Percentiles rank a stretch among this genome's conserved stretches.
Evolutionary conservation across 2,329 filamentous ascomycete species (phyloP).

Genomic region (Beauveria pseudobassiana): DNA sequence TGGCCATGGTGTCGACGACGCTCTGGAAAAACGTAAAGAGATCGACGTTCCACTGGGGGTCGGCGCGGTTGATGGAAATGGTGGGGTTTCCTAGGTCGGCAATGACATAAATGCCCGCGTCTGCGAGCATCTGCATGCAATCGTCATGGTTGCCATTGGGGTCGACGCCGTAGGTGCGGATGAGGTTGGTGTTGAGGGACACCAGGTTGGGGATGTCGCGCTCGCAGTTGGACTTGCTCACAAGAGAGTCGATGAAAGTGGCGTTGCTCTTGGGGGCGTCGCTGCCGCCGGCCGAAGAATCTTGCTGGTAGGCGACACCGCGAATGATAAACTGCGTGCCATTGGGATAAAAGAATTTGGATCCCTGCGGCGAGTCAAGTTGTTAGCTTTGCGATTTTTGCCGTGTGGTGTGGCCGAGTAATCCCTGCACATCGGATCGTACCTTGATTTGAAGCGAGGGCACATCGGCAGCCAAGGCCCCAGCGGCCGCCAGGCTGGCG

Average conservation of each 20-base stretch:
- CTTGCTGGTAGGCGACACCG: conserved; percentile 92
- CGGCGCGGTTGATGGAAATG: conserved; percentile 76
- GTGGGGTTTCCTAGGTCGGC: conserved; percentile 80
- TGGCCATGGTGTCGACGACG: conserved; percentile 72
- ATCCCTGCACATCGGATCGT: conserved; percentile 14
- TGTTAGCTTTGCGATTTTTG: background rate
- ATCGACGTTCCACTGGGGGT: conserved; percentile 69
- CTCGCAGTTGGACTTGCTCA: conserved; percentile 62
- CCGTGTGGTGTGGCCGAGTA: background rate
- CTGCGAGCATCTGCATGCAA: conserved; percentile 78
- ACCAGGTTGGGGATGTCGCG: conserved; percentile 79
- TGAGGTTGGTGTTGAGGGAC: conserved; percentile 79
- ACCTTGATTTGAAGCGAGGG: conserved; percentile 66
- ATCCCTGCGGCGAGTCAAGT: conserved; percentile 42
- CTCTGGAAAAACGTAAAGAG: conserved; percentile 74
- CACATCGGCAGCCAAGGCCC: conserved; percentile 35
- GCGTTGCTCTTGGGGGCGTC: conserved; percentile 28
- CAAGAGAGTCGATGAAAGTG: conserved; percentile 72
- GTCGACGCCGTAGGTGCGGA: conserved; percentile 92
- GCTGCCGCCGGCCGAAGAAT: conserved; percentile 49
- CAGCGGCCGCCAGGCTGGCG: conserved; percentile 33
- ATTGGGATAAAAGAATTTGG: conserved; percentile 85
- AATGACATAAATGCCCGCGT: conserved; percentile 90
- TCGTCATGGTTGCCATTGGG: conserved; percentile 66
- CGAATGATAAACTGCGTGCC: conserved; percentile 67